phyloP scores from a whole-genome alignment of 176 grass and related monocot genomes.

The Rhipidocladum racemiflorum region DNA sequence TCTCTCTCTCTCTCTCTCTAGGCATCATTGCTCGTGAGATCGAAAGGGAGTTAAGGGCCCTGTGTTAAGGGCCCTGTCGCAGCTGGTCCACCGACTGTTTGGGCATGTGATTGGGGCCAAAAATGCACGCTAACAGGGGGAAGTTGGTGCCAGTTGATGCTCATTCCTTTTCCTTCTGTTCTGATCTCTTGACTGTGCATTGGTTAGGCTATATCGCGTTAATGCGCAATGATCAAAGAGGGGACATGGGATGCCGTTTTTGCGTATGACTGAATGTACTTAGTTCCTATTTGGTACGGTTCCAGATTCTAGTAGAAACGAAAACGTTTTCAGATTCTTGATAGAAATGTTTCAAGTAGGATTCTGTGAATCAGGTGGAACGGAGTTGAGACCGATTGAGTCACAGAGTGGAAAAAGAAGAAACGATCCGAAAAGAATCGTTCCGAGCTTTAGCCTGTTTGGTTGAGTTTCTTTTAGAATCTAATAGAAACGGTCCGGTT shows the following conservation, averaged over 20 bases:
- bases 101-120: constrained; percentile 39
- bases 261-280: background rate
- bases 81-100: constrained; percentile 32
- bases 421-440: no score
- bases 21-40: constrained; percentile 44
- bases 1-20: background rate
- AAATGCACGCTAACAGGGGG: background rate
- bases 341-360: no score
- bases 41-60: constrained; percentile 15
- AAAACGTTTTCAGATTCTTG: no score
- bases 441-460: no score
- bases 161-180: background rate
- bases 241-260: background rate
- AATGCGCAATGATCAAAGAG: background rate
- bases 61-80: background rate
- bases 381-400: no score
- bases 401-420: no score
- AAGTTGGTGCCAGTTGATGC: background rate
- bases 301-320: no score
- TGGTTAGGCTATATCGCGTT: background rate
- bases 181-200: background rate
- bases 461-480: no score
- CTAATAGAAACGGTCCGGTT: no score
- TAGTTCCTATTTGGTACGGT: no score
- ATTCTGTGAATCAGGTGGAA: no score